Percentiles rank a stretch among this genome's conserved stretches.
phyloP scores from a whole-genome alignment of 192 early-diverging fungal genomes.

The Coemansia aciculifera region DNA sequence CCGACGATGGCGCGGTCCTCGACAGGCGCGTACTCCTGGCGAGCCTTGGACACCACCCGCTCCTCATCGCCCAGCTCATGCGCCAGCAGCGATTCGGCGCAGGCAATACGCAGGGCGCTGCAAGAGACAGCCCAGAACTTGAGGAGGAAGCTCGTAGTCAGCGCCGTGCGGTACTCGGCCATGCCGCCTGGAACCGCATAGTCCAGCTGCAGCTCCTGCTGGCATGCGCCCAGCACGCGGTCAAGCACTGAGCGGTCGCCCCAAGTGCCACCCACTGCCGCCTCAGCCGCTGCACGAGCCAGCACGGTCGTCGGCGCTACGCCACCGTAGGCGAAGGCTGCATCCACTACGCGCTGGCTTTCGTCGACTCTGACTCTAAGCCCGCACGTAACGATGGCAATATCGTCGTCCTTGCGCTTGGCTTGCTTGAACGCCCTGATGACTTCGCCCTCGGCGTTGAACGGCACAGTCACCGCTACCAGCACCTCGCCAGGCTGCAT shows the following conservation, averaged over 20 bases:
- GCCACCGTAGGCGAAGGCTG: constrained; percentile 75
- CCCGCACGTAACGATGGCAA: constrained; percentile 82
- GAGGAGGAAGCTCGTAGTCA: constrained; percentile 62
- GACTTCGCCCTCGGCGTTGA: constrained; percentile 59
- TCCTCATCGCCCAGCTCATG: constrained; percentile 19
- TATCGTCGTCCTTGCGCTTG: constrained; percentile 85
- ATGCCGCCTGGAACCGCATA: constrained; percentile 64
- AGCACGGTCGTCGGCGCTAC: constrained; percentile 68
- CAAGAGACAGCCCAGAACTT: constrained; percentile 64
- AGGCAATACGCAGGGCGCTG: constrained; percentile 12
- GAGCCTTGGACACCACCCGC: constrained; percentile 17
- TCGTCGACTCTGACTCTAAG: constrained; percentile 60
- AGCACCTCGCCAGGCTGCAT: constrained; percentile 67
- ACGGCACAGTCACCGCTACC: constrained; percentile 67
- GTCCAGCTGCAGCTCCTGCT: constrained; percentile 52
- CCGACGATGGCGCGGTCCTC: constrained; percentile 58
- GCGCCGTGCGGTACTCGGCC: constrained; percentile 66
- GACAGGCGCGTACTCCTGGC: constrained; percentile 57
- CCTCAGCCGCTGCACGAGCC: constrained; percentile 53
- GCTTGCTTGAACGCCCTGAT: constrained; percentile 83
- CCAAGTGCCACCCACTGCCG: constrained; percentile 60
- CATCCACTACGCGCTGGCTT: constrained; percentile 56
- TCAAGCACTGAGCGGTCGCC: constrained; percentile 54
- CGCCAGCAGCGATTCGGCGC: constrained; percentile 14
- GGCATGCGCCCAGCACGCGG: constrained; percentile 40